These are phyloP conservation scores for Stachybotrys elegans DNA, from an alignment of 2,329 filamentous ascomycete genomes.

Conservation along the genomic window DNA sequence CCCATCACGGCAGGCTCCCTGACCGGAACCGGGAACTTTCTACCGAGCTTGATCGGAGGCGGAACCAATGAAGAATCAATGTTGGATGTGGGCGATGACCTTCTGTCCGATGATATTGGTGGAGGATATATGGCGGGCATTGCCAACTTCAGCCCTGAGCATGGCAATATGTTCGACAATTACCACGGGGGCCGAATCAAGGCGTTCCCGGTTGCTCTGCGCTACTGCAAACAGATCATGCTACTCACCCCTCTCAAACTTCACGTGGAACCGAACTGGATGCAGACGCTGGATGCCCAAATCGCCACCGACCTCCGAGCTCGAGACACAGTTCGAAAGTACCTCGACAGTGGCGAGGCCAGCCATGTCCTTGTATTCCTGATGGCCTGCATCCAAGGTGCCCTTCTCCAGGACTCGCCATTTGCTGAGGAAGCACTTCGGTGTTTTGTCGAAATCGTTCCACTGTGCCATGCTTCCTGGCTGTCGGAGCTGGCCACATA, in stretches of 20 bases:
- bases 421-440: slow-evolving; percentile 44
- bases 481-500: no score
- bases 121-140: slow-evolving; percentile 11
- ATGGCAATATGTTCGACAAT: slow-evolving; percentile 32
- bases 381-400: slow-evolving; percentile 52
- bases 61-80: no score
- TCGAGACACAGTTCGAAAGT: slow-evolving; percentile 52
- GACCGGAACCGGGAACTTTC: neutral
- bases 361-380: slow-evolving; percentile 40
- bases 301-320: slow-evolving; percentile 65
- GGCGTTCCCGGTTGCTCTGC: slow-evolving; percentile 64
- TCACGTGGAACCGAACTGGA: slow-evolving; percentile 76
- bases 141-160: slow-evolving; percentile 27
- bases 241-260: slow-evolving; percentile 44
- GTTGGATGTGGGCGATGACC: no score
- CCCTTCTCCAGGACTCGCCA: slow-evolving; percentile 37
- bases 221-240: slow-evolving; percentile 57
- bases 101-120: no score
- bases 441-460: slow-evolving; percentile 49
- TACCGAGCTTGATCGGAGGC: neutral
- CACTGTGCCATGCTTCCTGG: no score
- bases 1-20: slow-evolving; percentile 18
- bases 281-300: slow-evolving; percentile 68
- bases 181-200: slow-evolving; percentile 41
- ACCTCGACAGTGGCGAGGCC: slow-evolving; percentile 39